A percentile compares a stretch with the other conserved stretches of the same genome.
These are phyloP conservation scores for Xylaria sp. DNA, from an alignment of 2,329 filamentous ascomycete species.

Conservation along the genomic window DNA sequence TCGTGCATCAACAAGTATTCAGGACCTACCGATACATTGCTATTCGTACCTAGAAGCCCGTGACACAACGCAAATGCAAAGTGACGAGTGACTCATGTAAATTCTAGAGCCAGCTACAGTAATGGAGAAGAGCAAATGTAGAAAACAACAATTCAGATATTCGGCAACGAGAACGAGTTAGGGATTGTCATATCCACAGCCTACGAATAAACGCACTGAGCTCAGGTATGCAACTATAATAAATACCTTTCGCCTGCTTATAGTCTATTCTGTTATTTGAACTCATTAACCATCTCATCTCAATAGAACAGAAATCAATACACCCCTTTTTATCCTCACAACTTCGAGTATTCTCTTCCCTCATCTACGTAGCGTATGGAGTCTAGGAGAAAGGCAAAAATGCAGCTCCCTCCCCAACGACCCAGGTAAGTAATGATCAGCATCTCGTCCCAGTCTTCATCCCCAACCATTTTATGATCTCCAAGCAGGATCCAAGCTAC, in stretches of 20 bases:
- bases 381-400: not conserved
- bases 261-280: no score
- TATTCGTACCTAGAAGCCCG: no score
- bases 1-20: no score
- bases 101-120: not conserved
- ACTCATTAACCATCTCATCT: no score
- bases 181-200: not conserved
- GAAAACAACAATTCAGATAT: not conserved
- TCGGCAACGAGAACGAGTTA: not conserved
- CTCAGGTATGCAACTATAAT: not conserved
- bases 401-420: not conserved
- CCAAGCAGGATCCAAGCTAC: no score
- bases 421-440: slow-evolving; percentile 18
- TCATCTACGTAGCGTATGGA: not conserved
- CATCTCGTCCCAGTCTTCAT: not conserved
- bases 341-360: not conserved
- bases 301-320: no score
- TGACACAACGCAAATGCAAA: no score
- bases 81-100: no score
- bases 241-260: no score
- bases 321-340: not conserved
- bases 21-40: no score
- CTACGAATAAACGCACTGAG: not conserved
- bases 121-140: not conserved
- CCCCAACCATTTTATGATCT: not conserved